Evolutionary conservation across 2,329 filamentous ascomycete species (phyloP).

Genomic region (Diaporthe vaccinii): DNA sequence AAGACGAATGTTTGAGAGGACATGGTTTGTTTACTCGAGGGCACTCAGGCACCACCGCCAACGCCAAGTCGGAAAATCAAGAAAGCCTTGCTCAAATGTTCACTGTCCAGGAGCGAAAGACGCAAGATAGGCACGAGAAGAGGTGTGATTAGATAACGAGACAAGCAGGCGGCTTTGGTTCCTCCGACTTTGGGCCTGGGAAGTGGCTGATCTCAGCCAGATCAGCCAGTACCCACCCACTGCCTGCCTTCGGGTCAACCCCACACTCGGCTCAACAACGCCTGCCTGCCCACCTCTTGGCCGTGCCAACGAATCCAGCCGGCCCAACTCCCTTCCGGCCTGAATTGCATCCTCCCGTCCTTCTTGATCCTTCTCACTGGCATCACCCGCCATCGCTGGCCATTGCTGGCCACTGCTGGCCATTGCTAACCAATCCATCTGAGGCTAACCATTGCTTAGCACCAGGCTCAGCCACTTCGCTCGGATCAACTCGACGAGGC

Average conservation of each 20-base stretch:
- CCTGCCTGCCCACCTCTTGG: neutral
- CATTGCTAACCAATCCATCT: neutral
- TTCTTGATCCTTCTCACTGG: neutral
- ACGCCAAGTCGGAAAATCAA: neutral
- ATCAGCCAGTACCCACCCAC: neutral
- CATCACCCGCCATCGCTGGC: neutral
- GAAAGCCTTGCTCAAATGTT: neutral
- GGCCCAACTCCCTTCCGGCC: slow-evolving; percentile 19
- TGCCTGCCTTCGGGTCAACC: neutral
- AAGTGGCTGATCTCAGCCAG: slow-evolving; percentile 23
- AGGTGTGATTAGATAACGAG: neutral
- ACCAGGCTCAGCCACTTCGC: neutral
- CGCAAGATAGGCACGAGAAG: neutral
- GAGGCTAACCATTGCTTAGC: neutral
- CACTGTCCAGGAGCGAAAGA: neutral
- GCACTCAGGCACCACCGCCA: too few species aligned
- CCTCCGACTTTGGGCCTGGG: neutral
- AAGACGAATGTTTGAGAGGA: neutral
- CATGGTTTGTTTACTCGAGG: neutral
- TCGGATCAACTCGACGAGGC: slow-evolving; percentile 21
- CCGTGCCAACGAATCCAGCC: neutral
- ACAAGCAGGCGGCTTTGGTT: neutral
- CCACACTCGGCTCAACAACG: neutral
- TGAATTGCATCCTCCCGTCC: neutral
- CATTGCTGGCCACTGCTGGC: neutral